Base-by-base conservation (phyloP, 352 stramenopile genomes). In the Phytophthora crassamura region DNA sequence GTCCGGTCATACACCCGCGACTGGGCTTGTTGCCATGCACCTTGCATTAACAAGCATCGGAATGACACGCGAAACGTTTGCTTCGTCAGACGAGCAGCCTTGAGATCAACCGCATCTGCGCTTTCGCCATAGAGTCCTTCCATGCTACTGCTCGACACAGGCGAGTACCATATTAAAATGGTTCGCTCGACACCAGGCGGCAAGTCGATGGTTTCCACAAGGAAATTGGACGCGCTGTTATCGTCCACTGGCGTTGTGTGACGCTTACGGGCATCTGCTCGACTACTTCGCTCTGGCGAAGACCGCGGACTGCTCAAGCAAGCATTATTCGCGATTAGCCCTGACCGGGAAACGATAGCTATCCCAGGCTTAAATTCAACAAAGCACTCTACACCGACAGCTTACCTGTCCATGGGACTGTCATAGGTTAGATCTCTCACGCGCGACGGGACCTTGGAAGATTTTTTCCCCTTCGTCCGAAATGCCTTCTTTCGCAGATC, bases 101-200 rank as follows among this genome's bases (percentile, higher is more conserved):
- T 97, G n/a, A 89, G 68, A 67, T 96, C 89, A 28, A 93, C 61
- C 16, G 71, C 67, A 43, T 95, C 89, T 36, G 80, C 54, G 28
- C 67, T 79, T 30, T 83, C 73, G 16, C 68, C 64, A 64, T 67
- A 72, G 12, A 75, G 56, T 14, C 58, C 51, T 67, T 88, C 81
- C 18, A 79, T 64, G 48, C 69, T 78, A 34, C 63, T 73, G 35
- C 67, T 82, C 15, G 77, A 72, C 25, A 66, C 51, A 0, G 87
- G 88, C 38, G 78, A 83, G 59, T 97, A 97, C 89, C 87, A 97
- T 51, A 97, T 83, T 22, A 95, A 73, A 57, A 97, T 94, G n/a
- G 86, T 97, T 15, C 89, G 82, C 62, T 97, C 89, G 9, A 93
- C 80, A 25, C 89, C 89, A 56, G 89, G 89, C 16, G 87, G 75